Base-by-base conservation (phyloP, 352 stramenopile species). In the Pseudoperonospora humuli region DNA sequence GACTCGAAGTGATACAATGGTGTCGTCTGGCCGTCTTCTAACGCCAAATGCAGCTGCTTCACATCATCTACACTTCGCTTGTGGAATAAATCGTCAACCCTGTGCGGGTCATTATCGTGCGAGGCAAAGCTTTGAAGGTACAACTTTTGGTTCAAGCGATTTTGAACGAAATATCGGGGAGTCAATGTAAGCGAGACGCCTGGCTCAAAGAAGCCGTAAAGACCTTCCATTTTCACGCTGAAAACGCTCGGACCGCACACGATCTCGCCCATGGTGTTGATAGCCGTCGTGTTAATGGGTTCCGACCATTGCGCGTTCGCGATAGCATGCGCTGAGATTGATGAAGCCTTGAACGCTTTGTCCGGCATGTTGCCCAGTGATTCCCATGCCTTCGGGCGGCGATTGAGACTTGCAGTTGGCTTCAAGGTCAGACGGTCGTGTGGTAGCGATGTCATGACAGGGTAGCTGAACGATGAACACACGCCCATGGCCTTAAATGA, bases 201-300 rank as follows among this genome's bases (percentile, higher is more conserved):
- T 6, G 73, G 68, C 28, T 87, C 78, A 34, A 91, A 93, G 13
- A 84, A 55, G 7, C 81, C 81, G 27, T 90, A 86, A 14, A 93
- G 47, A 43, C 78, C 81, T 54, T 87, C 74, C 33, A 93, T 76
- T 50, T 91, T 85, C 32, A 93, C 66, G 6, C 68, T 70, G 35
- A 91, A 84, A 19, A 93, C 75, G 25, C 72, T 84, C 14, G 74
- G 61, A 0, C 81, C 75, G 26, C 75, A 87, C 13, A 78, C 71
- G 3, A 75, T 63, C 51, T 93, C 81, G 29, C 81, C 81, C 25
- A 81, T 74, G 6, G 81, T 93, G 37, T 91, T 90, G n/a, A 93
- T 78, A 0, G 81, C 80, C 7, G 81, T 85, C 32, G 73, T 83
- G 50, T 93, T 93, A 54, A 91, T 76, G 1, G 75, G 70, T 43